These are phyloP conservation scores for Phytophthora citrophthora DNA, from an alignment of 352 stramenopile species.

Conservation along the genomic window DNA sequence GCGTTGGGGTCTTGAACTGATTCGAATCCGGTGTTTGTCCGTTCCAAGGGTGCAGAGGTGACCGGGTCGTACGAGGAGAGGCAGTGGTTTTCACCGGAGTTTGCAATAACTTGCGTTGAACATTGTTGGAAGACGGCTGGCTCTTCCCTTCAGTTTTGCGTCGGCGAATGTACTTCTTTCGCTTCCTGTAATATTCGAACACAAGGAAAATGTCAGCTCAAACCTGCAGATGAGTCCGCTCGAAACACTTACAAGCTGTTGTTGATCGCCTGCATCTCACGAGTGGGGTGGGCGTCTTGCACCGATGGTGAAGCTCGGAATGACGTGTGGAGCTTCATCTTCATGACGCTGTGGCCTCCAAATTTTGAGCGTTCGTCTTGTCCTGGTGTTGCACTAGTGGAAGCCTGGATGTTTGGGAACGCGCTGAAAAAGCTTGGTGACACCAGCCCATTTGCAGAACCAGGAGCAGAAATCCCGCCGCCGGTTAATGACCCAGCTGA, in stretches of 20 bases:
- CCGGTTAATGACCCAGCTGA: constrained; percentile 28
- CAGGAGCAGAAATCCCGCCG: constrained; percentile 40
- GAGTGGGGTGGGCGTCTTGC: constrained; percentile 49
- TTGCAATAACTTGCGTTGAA: constrained; percentile 79
- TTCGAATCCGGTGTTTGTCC: constrained; percentile 34
- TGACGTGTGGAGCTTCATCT: constrained; percentile 75
- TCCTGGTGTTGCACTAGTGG: constrained; percentile 72
- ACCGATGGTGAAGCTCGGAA: constrained; percentile 48
- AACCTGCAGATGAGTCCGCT: neutral
- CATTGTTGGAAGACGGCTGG: constrained; percentile 31
- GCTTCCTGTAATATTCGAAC: constrained; percentile 42
- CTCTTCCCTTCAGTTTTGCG: constrained; percentile 61
- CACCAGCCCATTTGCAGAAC: constrained; percentile 31
- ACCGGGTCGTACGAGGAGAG: constrained; percentile 25
- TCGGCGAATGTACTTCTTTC: constrained; percentile 62
- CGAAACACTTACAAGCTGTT: constrained; percentile 66
- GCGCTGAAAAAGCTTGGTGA: constrained; percentile 40
- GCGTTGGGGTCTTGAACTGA: constrained; percentile 29
- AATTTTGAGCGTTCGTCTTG: constrained; percentile 71
- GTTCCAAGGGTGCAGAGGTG: constrained; percentile 52
- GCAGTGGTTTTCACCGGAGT: constrained; percentile 60
- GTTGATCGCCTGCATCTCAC: constrained; percentile 84
- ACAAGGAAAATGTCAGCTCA: constrained; percentile 1
- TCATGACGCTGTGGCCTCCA: constrained; percentile 68
- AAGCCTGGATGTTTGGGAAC: constrained; percentile 85